Conservation (phyloP, 805 yeast genomes). For the Starmera amethionina region DNA sequence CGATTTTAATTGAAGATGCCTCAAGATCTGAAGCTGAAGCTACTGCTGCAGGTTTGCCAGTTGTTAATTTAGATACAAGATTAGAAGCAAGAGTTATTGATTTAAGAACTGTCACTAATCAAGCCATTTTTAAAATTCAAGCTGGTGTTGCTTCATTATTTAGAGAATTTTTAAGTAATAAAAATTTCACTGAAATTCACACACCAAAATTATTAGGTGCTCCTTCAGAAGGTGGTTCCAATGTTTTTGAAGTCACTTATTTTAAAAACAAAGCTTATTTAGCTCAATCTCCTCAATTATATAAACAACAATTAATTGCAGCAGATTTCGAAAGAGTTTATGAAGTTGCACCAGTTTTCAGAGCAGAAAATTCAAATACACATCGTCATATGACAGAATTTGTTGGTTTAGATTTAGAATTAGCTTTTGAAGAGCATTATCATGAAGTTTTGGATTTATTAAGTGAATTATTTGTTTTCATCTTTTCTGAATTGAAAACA, state of each 20-base stretch:
- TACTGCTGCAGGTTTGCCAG: constrained; percentile 83
- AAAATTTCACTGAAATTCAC: constrained; percentile 82
- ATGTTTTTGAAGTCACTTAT: constrained; percentile 88
- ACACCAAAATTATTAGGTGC: constrained; percentile 94
- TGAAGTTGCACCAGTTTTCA: constrained; percentile 95
- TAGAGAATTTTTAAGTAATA: constrained; percentile 69
- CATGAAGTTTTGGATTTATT: constrained; percentile 71
- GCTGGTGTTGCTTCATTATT: constrained; percentile 82
- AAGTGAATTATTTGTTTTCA: constrained; percentile 73
- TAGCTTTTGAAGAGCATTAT: constrained; percentile 97
- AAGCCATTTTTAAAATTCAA: constrained; percentile 91
- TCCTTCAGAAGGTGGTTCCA: constrained; percentile 96
- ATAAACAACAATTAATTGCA: constrained; percentile 96
- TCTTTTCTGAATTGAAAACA: constrained; percentile 72
- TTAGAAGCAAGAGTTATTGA: constrained; percentile 93
- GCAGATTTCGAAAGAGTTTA: constrained; percentile 95
- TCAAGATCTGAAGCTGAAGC: constrained; percentile 92
- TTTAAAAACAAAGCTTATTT: constrained; percentile 88
- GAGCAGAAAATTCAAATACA: constrained; percentile 98
- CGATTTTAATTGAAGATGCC: constrained; percentile 94
- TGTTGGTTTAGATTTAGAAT: constrained; percentile 93
- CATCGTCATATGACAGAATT: constrained; percentile 99
- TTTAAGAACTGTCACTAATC: constrained; percentile 93
- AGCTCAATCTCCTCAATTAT: constrained; percentile 97
- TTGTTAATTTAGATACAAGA: constrained; percentile 93